Percentiles rank a stretch among this genome's conserved stretches.
These are phyloP conservation scores for Colletotrichum aenigma DNA, from an alignment of 2,329 filamentous ascomycete species.

Conservation along the genomic window DNA sequence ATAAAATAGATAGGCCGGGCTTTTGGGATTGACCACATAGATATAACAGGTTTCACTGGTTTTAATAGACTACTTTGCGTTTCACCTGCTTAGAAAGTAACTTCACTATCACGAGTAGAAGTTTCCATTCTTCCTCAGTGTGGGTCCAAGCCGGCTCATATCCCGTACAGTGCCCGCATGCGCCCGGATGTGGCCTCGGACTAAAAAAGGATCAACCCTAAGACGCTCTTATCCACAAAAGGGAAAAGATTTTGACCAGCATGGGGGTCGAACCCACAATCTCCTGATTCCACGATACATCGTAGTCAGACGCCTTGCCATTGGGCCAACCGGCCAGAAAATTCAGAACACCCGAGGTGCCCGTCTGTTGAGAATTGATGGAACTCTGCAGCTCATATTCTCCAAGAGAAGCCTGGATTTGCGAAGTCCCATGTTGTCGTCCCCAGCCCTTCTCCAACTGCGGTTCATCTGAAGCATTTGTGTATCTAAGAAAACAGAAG, in stretches of 20 bases:
- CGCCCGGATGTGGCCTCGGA: neutral
- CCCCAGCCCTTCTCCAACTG: neutral
- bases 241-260: conserved; percentile 11
- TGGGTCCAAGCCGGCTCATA: neutral
- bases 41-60: neutral
- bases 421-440: neutral
- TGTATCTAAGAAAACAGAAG: neutral
- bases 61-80: neutral
- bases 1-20: neutral
- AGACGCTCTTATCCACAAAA: neutral
- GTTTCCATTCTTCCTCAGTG: neutral
- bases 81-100: neutral
- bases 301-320: conserved; percentile 50
- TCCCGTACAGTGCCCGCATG: too few species aligned
- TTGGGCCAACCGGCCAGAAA: conserved; percentile 34
- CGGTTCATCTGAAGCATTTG: neutral
- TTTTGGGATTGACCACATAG: neutral
- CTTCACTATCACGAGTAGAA: neutral
- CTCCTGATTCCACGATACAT: conserved; percentile 23
- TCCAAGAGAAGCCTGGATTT: fast-evolving
- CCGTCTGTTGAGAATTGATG: fast-evolving
- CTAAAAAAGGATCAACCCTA: neutral
- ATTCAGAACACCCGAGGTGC: neutral
- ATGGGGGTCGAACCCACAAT: conserved; percentile 22
- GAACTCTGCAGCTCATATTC: neutral